phyloP scores from a whole-genome alignment of 257 asterid species.

The Echium plantagineum region DNA sequence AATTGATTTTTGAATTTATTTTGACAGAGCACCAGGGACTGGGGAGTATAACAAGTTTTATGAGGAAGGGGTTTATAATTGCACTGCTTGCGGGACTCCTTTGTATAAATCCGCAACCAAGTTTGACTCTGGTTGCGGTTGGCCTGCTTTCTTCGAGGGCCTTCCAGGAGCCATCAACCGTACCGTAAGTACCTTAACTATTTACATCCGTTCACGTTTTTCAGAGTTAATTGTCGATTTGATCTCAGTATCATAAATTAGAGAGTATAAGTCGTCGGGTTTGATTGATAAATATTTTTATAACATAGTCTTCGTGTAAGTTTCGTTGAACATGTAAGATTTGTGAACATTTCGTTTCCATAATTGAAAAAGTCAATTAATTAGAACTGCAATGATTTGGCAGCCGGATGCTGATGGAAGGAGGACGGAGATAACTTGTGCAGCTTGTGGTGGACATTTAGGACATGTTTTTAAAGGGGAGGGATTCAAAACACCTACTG shows the following conservation, averaged over 20 bases:
- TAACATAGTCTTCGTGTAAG: no score
- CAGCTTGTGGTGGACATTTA: constrained; percentile 63
- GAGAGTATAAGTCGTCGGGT: no score
- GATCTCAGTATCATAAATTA: no score
- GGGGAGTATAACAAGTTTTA: constrained; percentile 71
- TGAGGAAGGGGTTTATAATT: constrained; percentile 46
- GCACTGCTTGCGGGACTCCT: constrained; percentile 59
- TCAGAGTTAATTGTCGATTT: no score
- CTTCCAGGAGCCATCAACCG: constrained; percentile 53
- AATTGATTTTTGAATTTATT: background rate
- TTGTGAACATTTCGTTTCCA: no score
- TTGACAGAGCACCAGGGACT: constrained; percentile 43
- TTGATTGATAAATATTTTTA: no score
- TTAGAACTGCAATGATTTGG: background rate
- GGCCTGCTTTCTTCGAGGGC: constrained; percentile 90
- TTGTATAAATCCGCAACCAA: constrained; percentile 70
- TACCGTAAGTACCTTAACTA: constrained; percentile 27
- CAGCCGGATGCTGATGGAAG: constrained; percentile 80
- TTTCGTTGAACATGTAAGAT: no score
- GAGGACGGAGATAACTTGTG: constrained; percentile 77
- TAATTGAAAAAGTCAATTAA: no score
- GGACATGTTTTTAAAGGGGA: constrained; percentile 83
- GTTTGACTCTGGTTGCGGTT: constrained; percentile 71
- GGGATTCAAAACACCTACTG: constrained; percentile 46
- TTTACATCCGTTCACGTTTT: no score